These are phyloP conservation scores for Alternaria brassicicola DNA, from an alignment of 2,329 filamentous ascomycete species.

Conservation along the genomic window DNA sequence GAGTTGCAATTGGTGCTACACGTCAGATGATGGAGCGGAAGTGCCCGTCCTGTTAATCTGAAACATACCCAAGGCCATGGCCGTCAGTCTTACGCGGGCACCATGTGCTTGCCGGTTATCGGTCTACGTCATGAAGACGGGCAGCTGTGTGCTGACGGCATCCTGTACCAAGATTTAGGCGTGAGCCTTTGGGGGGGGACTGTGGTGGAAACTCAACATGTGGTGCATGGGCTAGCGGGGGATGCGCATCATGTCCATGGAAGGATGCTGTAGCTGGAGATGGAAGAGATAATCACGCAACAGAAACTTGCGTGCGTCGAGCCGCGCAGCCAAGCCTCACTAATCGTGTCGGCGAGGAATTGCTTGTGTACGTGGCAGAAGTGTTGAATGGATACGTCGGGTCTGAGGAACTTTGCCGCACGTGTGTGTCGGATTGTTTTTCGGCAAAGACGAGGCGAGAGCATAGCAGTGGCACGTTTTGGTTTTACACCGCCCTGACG, in stretches of 20 bases:
- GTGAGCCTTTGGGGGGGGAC: slow-evolving; percentile 3
- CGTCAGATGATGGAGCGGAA: background rate
- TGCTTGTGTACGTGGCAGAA: background rate
- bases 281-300: background rate
- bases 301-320: background rate
- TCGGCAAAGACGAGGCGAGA: background rate
- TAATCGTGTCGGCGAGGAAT: background rate
- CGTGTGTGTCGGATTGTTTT: slow-evolving; percentile 3
- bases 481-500: slow-evolving; percentile 7
- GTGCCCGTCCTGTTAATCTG: slow-evolving; percentile 3
- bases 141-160: slow-evolving; percentile 1
- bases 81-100: background rate
- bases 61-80: slow-evolving; percentile 3
- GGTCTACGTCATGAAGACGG: slow-evolving; percentile 9
- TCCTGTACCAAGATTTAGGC: slow-evolving; percentile 7
- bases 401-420: background rate
- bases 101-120: background rate
- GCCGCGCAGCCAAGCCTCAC: background rate
- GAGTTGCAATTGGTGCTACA: slow-evolving; percentile 1
- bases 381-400: background rate
- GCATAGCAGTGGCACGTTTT: slow-evolving; percentile 5
- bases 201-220: slow-evolving; percentile 5
- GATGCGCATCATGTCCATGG: slow-evolving; percentile 1
- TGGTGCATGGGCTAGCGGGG: slow-evolving; percentile 6
- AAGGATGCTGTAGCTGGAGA: background rate